These are phyloP conservation scores for Penicillium coprophilum DNA, from an alignment of 495 filamentous ascomycete genomes.

Conservation along the genomic window DNA sequence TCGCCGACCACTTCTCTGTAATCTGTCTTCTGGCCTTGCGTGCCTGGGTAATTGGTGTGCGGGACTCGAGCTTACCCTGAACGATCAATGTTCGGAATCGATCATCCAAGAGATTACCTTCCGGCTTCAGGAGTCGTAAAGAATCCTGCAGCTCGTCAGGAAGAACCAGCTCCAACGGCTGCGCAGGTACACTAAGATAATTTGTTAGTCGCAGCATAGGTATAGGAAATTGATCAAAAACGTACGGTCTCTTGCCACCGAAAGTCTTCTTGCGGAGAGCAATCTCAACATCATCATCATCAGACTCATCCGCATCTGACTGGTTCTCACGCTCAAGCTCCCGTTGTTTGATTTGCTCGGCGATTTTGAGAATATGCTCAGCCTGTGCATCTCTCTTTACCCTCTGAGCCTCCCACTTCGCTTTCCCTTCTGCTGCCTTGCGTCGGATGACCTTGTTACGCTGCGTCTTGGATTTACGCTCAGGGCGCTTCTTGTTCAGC, in stretches of 20 bases:
- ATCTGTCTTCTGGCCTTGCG: conserved; percentile 74
- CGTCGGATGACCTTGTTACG: conserved; percentile 82
- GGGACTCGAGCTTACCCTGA: conserved; percentile 80
- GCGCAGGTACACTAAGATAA: conserved; percentile 62
- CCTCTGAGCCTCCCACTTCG: conserved; percentile 67
- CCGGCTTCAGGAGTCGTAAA: conserved; percentile 81
- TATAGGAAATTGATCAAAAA: conserved; percentile 11
- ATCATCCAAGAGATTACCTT: conserved; percentile 90
- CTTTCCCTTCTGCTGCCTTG: conserved; percentile 78
- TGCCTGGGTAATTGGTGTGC: conserved; percentile 70
- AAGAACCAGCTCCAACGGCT: conserved; percentile 81
- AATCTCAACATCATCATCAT: conserved; percentile 55
- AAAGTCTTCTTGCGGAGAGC: conserved; percentile 70
- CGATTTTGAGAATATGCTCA: conserved; percentile 63
- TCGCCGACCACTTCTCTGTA: conserved; percentile 96
- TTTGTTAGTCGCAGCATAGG: conserved; percentile 25
- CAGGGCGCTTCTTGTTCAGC: conserved; percentile 67
- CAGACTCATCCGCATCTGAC: conserved; percentile 55
- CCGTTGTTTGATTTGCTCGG: conserved; percentile 58
- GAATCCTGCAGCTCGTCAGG: conserved; percentile 94
- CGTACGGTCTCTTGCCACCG: conserved; percentile 64
- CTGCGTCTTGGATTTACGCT: conserved; percentile 81
- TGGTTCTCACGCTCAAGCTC: conserved; percentile 46
- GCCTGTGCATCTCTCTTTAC: conserved; percentile 67
- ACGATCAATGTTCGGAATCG: conserved; percentile 86